These are phyloP conservation scores for Plasmodium adleri DNA, from an alignment of 169 alveolate genomes.

Conservation along the genomic window DNA sequence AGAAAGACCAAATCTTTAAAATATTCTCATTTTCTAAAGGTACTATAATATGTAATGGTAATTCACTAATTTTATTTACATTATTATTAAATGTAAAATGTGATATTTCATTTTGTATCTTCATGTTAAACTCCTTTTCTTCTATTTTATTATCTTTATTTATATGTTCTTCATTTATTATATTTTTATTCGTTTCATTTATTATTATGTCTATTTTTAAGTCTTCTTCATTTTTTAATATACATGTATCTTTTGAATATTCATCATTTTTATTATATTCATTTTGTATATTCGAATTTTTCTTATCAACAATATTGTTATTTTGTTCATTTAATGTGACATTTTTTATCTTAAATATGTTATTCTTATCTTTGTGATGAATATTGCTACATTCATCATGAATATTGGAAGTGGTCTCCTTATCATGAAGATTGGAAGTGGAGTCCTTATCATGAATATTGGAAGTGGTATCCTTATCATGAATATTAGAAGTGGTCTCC, in stretches of 20 bases:
- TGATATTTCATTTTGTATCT: not conserved
- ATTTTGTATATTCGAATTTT: too few species aligned
- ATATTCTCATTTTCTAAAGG: constrained; percentile 21
- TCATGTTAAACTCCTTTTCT: not conserved
- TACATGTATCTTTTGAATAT: not conserved
- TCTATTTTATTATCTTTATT: not conserved
- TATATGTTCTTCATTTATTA: not conserved
- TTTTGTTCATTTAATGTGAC: too few species aligned
- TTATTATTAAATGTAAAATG: not conserved
- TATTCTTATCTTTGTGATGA: too few species aligned
- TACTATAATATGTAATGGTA: constrained; percentile 10
- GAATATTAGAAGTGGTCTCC: too few species aligned
- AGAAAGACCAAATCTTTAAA: constrained; percentile 26
- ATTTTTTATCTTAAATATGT: too few species aligned
- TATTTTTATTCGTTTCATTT: not conserved
- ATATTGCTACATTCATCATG: too few species aligned
- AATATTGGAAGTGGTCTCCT: too few species aligned
- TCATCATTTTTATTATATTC: not conserved
- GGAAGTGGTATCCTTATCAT: too few species aligned
- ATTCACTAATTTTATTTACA: not conserved
- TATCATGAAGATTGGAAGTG: too few species aligned
- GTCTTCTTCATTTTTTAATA: not conserved
- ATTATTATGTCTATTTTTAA: not conserved
- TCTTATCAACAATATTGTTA: too few species aligned
- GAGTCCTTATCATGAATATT: too few species aligned